Conservation (phyloP, 176 grass and related monocot genomes). For the Chloris gayana region DNA sequence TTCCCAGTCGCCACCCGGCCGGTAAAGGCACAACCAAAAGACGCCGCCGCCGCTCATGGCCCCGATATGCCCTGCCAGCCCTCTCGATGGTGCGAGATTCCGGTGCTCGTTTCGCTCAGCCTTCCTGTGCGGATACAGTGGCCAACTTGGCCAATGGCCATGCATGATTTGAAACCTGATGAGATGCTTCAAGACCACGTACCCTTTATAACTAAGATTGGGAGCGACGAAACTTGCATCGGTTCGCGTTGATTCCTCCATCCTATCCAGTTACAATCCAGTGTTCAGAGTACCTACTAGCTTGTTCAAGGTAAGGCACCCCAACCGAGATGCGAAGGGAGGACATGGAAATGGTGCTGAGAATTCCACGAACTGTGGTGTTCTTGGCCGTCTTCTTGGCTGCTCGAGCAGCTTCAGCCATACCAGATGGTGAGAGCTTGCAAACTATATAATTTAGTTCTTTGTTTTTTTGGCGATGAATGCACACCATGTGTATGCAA, state of each 20-base stretch:
- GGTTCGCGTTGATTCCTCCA: neutral
- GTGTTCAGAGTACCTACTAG: neutral
- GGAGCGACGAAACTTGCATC: neutral
- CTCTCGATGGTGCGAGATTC: constrained; percentile 27
- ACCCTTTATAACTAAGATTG: constrained; percentile 18
- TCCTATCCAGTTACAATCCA: neutral
- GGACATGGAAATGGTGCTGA: constrained; percentile 3
- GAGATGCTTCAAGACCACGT: neutral
- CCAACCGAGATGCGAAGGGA: neutral
- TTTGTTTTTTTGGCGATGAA: too few species aligned
- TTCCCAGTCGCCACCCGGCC: constrained; percentile 33
- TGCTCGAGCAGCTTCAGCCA: neutral
- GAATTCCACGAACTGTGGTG: neutral
- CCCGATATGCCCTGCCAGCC: constrained; percentile 21
- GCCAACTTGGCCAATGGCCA: constrained; percentile 27
- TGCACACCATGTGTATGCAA: neutral
- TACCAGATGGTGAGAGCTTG: constrained; percentile 33
- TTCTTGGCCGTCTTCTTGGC: constrained; percentile 16
- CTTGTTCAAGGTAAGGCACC: neutral
- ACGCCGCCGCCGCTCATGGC: neutral
- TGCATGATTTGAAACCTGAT: neutral
- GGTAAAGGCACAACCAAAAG: neutral
- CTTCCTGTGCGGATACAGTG: neutral
- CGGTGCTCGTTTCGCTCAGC: constrained; percentile 17
- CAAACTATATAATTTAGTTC: neutral